Percentiles rank a stretch among this genome's conserved stretches.
Conservation (phyloP, 176 grass and related monocot genomes). For the Juncus inflexus region DNA sequence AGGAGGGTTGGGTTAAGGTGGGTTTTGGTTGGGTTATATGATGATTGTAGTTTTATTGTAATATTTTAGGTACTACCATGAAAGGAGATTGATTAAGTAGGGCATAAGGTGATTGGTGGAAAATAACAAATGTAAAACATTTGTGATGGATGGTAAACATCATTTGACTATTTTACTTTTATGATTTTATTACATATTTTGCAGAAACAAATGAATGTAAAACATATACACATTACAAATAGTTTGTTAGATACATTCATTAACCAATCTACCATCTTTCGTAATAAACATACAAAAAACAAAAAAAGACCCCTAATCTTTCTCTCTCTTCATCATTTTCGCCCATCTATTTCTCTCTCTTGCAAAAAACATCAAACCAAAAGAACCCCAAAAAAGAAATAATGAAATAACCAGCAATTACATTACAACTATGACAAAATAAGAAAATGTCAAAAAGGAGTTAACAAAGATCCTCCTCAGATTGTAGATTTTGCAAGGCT, state of each 20-base stretch:
- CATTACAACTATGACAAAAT: conserved; percentile 9
- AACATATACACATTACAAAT: conserved; percentile 27
- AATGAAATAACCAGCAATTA: not conserved
- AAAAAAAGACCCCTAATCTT: conserved; percentile 5
- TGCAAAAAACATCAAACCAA: conserved; percentile 17
- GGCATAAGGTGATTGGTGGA: conserved; percentile 10
- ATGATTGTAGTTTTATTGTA: conserved; percentile 19
- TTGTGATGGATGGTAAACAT: too few species aligned
- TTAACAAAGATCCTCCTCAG: conserved; percentile 65
- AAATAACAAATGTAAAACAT: conserved; percentile 27
- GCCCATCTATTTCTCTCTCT: too few species aligned
- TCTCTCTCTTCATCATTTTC: conserved; percentile 9
- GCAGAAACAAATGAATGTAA: not conserved
- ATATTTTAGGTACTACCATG: conserved; percentile 19
- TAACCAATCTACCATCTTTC: conserved; percentile 13
- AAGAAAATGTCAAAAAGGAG: conserved; percentile 18
- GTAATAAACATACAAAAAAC: not conserved
- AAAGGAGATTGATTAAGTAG: not conserved
- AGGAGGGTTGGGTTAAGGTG: conserved; percentile 28
- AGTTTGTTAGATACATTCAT: conserved; percentile 11
- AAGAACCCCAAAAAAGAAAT: conserved; percentile 12
- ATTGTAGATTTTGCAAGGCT: conserved; percentile 76
- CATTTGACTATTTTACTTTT: conserved; percentile 5
- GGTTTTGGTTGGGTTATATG: conserved; percentile 6
- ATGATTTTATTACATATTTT: not conserved